Evolutionary conservation across 169 alveolate species (phyloP), one percentile per base, ranked within the genome.

Genomic region (Cryptosporidium parvum): DNA sequence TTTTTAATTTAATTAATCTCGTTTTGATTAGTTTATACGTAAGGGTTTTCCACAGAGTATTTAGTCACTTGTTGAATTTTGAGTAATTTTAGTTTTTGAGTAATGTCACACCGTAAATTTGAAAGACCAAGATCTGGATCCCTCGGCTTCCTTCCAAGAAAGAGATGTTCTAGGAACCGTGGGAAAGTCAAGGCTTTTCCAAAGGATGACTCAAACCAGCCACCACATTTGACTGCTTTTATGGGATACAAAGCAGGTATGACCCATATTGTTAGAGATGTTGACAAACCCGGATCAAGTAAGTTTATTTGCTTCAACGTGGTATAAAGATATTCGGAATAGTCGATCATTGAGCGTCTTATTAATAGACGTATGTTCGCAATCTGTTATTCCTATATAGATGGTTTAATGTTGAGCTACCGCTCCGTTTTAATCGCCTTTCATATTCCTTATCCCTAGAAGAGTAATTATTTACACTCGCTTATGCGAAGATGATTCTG

Each of bases 231-330:
- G 59, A 98, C 99, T 0, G 99, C 99, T 80, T 99, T 98, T 96
- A 95, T 97, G 97, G 99, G 99, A 85, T 99, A 96, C 97, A 99
- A 99, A 95, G 99, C 99, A 71, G 99, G 99, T 86, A 99, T 99
- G 99, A 98, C 99, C 59, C 99, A 99, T 95, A 97, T 98, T 62
- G 99, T 98, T 70, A 97, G 99, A 86, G 99, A 97, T 92, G 99
- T 97, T 75, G 99, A 97, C 80, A 97, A 96, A 93, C 99, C 99
- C 26, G 99, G 99, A 26, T 98, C 99, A 58, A 97, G 84, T 45
- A 75, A 59, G 92, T 68, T 75, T 23, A 42, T 68, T 69, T 14
- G 9, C 29, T 29, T 7, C 9, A n/a, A n/a, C 56, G 71, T 91
- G 61, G 59, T 42, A 37, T 29, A 29, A n/a, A 23, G 42, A 61